phyloP scores from a whole-genome alignment of 495 filamentous ascomycete species.

The Penicillium silybi region DNA sequence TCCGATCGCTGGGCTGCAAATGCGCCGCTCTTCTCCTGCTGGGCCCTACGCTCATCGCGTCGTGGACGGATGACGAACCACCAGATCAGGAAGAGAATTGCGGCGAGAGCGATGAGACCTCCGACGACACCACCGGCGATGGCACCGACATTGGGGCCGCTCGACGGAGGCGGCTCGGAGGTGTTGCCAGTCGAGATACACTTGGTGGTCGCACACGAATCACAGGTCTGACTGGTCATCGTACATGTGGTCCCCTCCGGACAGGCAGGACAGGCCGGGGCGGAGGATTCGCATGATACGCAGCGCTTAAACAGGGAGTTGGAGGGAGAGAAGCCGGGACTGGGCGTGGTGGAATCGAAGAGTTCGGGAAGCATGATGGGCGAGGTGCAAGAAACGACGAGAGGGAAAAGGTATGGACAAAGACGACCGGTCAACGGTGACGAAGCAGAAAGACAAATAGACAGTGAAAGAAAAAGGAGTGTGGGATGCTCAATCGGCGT shows the following conservation, averaged over 20 bases:
- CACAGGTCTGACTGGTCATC: constrained; percentile 52
- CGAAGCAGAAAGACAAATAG: constrained; percentile 9
- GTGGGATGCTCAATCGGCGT: constrained; percentile 36
- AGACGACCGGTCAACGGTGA: constrained; percentile 26
- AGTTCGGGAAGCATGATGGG: constrained; percentile 30
- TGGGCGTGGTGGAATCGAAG: constrained; percentile 18
- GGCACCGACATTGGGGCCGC: constrained; percentile 65
- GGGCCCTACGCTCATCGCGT: constrained; percentile 53
- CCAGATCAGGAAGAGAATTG: constrained; percentile 77
- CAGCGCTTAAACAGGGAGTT: constrained; percentile 49
- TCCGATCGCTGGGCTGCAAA: constrained; percentile 68
- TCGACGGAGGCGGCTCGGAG: constrained; percentile 20
- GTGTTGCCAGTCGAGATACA: constrained; percentile 47
- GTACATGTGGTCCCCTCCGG: constrained; percentile 49
- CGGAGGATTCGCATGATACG: constrained; percentile 33
- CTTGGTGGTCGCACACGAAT: constrained; percentile 52
- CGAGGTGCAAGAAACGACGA: not conserved
- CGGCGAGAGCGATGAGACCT: constrained; percentile 62
- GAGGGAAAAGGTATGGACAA: constrained; percentile 15
- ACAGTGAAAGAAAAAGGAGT: constrained; percentile 22
- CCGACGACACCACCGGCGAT: constrained; percentile 85
- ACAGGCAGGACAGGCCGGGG: constrained; percentile 52
- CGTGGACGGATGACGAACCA: constrained; percentile 80
- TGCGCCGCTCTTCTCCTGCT: constrained; percentile 48
- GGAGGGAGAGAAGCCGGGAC: constrained; percentile 21